phyloP scores from a whole-genome alignment of 768 basidiomycete genomes.

The Thelephora ganbajun region DNA sequence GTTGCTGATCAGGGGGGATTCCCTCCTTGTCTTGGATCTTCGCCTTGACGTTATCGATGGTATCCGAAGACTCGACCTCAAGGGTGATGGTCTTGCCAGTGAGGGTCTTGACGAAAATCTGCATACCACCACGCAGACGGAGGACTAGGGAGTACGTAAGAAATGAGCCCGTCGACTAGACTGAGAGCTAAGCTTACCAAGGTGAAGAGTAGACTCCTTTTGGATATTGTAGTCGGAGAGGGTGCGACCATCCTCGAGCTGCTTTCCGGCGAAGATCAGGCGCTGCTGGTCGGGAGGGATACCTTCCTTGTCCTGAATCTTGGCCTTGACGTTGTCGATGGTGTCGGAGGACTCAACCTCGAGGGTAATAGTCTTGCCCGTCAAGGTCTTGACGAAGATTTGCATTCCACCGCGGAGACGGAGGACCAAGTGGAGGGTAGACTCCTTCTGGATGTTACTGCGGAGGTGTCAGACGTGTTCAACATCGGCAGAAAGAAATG shows the following conservation, averaged over 20 bases:
- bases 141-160: conserved; percentile 31
- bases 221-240: conserved; percentile 87
- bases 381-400: conserved; percentile 81
- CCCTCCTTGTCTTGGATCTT: conserved; percentile 95
- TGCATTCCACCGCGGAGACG: conserved; percentile 45
- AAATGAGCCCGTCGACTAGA: not conserved
- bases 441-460: conserved; percentile 13
- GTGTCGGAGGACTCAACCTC: conserved; percentile 73
- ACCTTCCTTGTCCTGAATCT: conserved; percentile 79
- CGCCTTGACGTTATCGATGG: conserved; percentile 78
- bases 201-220: conserved; percentile 89
- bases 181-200: conserved; percentile 17
- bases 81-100: conserved; percentile 91
- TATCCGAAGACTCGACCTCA: conserved; percentile 78
- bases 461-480: conserved; percentile 22
- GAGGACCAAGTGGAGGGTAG: conserved; percentile 31
- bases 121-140: conserved; percentile 86
- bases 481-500: conserved; percentile 25
- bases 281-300: conserved; percentile 88
- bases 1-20: conserved; percentile 79
- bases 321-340: conserved; percentile 68
- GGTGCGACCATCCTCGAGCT: conserved; percentile 88
- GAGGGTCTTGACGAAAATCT: conserved; percentile 70
- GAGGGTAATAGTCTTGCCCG: conserved; percentile 84
- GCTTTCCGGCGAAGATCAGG: conserved; percentile 93